Percentiles rank a stretch among this genome's conserved stretches.
Conservation (phyloP, 768 basidiomycete genomes). For the Boletus coccyginus region DNA sequence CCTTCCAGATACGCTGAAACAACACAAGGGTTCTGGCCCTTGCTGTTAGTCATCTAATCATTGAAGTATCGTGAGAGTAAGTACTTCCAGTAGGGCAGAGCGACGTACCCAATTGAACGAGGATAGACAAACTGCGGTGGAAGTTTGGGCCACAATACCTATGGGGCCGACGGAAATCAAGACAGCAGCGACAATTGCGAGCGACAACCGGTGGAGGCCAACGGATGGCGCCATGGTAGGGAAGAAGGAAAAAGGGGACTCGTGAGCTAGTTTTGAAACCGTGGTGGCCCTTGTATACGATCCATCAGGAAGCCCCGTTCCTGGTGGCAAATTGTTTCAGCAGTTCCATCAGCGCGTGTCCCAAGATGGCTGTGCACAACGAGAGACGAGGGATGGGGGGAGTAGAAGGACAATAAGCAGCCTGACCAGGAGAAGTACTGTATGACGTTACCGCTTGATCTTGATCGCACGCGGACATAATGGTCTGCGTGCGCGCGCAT, state of each 20-base stretch:
- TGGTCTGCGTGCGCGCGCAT: too few species aligned
- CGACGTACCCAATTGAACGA: conserved; percentile 28
- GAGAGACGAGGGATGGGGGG: neutral
- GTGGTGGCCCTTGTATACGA: neutral
- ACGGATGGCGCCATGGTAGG: conserved; percentile 7
- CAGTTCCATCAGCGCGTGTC: neutral
- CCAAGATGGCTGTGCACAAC: neutral
- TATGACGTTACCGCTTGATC: too few species aligned
- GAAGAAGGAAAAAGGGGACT: neutral
- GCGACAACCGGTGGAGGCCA: conserved; percentile 8
- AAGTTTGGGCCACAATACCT: conserved; percentile 20
- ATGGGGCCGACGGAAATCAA: conserved; percentile 17
- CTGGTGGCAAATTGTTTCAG: conserved; percentile 12
- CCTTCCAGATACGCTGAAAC: conserved; percentile 43
- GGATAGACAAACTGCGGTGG: conserved; percentile 20
- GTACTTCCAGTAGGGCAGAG: too few species aligned
- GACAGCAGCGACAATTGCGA: conserved; percentile 16
- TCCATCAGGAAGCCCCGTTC: neutral
- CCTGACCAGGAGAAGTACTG: too few species aligned
- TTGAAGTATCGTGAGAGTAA: neutral
- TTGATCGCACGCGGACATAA: too few species aligned
- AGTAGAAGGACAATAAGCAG: neutral
- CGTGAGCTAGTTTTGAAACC: neutral
- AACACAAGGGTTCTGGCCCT: conserved; percentile 45
- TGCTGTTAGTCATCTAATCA: conserved; percentile 39